Evolutionary conservation across 257 asterid species (phyloP).

Genomic region (Dorcoceras hygrometricum): DNA sequence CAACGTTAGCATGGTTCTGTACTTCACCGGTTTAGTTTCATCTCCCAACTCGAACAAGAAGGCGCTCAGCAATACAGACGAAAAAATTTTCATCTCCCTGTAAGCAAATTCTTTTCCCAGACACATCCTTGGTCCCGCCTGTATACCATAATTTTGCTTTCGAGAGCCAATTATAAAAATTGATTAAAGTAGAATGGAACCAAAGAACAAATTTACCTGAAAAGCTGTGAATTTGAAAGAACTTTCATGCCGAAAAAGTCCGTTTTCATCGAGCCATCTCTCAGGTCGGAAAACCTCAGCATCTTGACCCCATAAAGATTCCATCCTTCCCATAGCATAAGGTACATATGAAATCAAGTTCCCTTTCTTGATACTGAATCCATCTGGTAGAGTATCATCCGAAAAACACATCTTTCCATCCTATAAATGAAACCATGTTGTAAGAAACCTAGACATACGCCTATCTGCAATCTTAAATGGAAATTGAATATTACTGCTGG

Average conservation of each 20-base stretch:
- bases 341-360: slow-evolving; percentile 39
- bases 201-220: slow-evolving; percentile 39
- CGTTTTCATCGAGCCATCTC: slow-evolving; percentile 60
- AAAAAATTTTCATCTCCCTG: slow-evolving; percentile 68
- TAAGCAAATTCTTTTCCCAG: slow-evolving; percentile 71
- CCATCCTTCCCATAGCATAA: slow-evolving; percentile 70
- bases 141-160: slow-evolving; percentile 15
- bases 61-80: slow-evolving; percentile 48
- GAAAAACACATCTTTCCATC: slow-evolving; percentile 59
- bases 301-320: slow-evolving; percentile 65
- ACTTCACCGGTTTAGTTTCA: slow-evolving; percentile 34
- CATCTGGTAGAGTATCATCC: slow-evolving; percentile 63
- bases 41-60: slow-evolving; percentile 52
- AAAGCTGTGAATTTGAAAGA: slow-evolving; percentile 65
- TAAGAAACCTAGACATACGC: neutral
- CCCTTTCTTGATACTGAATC: slow-evolving; percentile 57
- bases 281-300: slow-evolving; percentile 67
- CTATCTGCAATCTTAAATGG: neutral
- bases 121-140: slow-evolving; percentile 72
- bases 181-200: neutral
- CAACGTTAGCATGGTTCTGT: slow-evolving; percentile 55
- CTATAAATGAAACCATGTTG: slow-evolving; percentile 24
- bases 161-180: neutral
- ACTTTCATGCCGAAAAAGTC: slow-evolving; percentile 49
- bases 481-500: slow-evolving; percentile 38